Conservation (phyloP, 2,329 filamentous ascomycete genomes). For the Ophiostoma sp. region DNA sequence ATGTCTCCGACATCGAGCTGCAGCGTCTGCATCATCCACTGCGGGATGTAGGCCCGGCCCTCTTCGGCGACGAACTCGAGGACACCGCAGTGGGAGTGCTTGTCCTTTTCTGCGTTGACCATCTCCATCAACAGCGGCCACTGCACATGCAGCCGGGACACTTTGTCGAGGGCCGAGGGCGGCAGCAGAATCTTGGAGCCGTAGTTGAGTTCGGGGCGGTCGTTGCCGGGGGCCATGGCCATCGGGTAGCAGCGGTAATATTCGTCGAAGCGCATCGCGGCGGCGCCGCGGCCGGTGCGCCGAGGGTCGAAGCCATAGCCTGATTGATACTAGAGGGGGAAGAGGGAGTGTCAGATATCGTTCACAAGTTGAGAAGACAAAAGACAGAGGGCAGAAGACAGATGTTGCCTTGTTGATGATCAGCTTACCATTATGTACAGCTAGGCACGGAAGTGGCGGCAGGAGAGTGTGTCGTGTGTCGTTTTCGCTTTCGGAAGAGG, state of each 20-base stretch:
- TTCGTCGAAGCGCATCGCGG: slow-evolving; percentile 85
- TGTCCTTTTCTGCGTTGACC: slow-evolving; percentile 78
- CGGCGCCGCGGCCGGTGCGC: slow-evolving; percentile 48
- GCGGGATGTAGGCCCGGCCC: slow-evolving; percentile 91
- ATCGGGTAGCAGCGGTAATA: slow-evolving; percentile 98
- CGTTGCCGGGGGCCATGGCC: slow-evolving; percentile 87
- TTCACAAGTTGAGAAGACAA: background rate
- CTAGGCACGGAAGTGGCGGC: background rate
- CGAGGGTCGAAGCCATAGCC: slow-evolving; percentile 26
- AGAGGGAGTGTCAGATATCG: background rate
- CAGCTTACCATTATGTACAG: background rate
- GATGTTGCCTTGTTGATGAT: background rate
- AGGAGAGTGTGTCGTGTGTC: background rate
- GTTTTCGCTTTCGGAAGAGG: too few relatives aligned
- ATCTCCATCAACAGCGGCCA: slow-evolving; percentile 98
- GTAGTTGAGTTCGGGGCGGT: slow-evolving; percentile 87
- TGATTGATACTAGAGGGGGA: background rate
- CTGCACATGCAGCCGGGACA: slow-evolving; percentile 92
- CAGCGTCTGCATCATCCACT: slow-evolving; percentile 96
- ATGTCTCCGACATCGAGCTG: slow-evolving; percentile 88
- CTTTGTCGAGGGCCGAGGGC: slow-evolving; percentile 94
- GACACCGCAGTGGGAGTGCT: slow-evolving; percentile 88
- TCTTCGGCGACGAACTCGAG: slow-evolving; percentile 97
- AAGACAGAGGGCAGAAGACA: background rate
- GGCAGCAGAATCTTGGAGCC: slow-evolving; percentile 97